Conservation (phyloP, 306 rosid genomes). For the Lathyrus aphaca region DNA sequence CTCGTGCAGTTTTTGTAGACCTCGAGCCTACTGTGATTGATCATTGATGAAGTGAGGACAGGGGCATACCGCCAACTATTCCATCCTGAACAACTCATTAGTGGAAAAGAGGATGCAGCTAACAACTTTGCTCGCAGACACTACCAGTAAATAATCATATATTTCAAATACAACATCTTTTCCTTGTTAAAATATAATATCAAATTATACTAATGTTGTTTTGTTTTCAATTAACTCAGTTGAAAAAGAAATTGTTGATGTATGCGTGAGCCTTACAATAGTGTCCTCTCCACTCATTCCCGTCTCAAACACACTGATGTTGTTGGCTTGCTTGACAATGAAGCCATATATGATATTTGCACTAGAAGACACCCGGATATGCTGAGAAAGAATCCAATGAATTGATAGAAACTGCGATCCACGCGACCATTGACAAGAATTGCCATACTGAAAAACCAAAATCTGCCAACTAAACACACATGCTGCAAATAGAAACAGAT, state of each 20-base stretch:
- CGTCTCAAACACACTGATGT: slow-evolving; percentile 87
- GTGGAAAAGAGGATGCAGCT: slow-evolving; percentile 89
- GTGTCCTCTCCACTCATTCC: slow-evolving; percentile 88
- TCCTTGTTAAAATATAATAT: not conserved
- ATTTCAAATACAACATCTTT: not conserved
- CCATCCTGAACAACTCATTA: slow-evolving; percentile 87
- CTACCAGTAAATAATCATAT: slow-evolving; percentile 55
- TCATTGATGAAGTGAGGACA: slow-evolving; percentile 60
- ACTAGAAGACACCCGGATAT: too few species aligned
- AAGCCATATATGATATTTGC: slow-evolving; percentile 84
- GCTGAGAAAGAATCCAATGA: too few species aligned
- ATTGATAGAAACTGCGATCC: too few species aligned
- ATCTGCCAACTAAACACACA: too few species aligned
- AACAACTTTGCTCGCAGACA: slow-evolving; percentile 90
- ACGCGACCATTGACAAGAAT: too few species aligned
- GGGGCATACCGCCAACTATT: slow-evolving; percentile 69
- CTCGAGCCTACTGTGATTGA: slow-evolving; percentile 88
- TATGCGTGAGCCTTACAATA: slow-evolving; percentile 93
- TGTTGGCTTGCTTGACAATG: slow-evolving; percentile 71
- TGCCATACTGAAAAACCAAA: too few species aligned
- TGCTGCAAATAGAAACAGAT: too few species aligned
- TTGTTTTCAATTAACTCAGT: slow-evolving; percentile 43
- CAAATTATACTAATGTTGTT: not conserved
- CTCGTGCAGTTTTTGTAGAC: slow-evolving; percentile 81
- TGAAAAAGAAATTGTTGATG: slow-evolving; percentile 85